These are phyloP conservation scores for Monocercomonoides exilis DNA, from an alignment of 78 protist species.

Conservation along the genomic window DNA sequence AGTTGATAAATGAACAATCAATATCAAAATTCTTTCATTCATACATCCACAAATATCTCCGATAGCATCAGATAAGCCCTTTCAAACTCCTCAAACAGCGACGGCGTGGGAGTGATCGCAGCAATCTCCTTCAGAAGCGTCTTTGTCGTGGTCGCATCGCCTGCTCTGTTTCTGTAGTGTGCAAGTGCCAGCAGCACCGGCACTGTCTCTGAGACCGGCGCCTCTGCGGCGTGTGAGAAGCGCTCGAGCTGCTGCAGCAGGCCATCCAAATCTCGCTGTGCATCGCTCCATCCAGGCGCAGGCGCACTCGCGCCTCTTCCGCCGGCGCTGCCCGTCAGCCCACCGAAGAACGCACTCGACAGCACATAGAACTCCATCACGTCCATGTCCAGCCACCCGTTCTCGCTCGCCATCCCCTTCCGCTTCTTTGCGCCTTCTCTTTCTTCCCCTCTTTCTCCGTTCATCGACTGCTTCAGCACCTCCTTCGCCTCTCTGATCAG, in stretches of 20 bases:
- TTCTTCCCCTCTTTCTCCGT: background rate
- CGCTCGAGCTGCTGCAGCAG: too few species aligned
- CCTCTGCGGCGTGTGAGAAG: too few species aligned
- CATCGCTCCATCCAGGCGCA: background rate
- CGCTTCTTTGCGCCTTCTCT: background rate
- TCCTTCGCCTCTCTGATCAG: too few species aligned
- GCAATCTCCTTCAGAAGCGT: background rate
- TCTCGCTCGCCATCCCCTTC: background rate
- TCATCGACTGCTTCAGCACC: too few species aligned
- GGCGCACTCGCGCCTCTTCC: background rate
- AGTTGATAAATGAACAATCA: background rate
- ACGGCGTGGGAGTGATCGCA: background rate
- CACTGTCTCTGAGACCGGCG: too few species aligned
- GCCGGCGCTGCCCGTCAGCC: background rate
- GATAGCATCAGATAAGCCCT: constrained; percentile 18
- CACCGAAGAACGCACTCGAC: background rate
- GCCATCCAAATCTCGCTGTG: background rate
- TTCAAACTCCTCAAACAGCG: constrained; percentile 16
- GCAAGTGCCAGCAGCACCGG: background rate
- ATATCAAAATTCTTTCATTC: too few species aligned
- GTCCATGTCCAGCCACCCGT: background rate
- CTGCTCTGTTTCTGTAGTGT: background rate
- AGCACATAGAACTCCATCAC: background rate
- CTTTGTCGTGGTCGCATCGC: background rate
- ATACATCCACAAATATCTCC: background rate